Percentiles rank a stretch among this genome's conserved stretches.
Evolutionary conservation across 768 basidiomycete species (phyloP).

Genomic region (Rhodotorula graminis): DNA sequence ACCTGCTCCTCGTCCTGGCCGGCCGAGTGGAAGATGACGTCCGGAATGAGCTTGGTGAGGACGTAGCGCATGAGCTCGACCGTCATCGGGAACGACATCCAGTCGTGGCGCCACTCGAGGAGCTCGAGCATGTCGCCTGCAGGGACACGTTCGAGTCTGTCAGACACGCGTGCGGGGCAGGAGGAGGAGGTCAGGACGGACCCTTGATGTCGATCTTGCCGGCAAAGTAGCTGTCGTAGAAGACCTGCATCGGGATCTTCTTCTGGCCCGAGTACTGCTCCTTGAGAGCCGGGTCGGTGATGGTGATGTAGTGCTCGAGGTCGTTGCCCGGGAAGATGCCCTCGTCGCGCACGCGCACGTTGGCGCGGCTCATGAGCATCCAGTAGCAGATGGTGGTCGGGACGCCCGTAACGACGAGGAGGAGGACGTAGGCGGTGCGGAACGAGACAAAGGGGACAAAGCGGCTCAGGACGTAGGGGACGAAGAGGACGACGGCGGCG

Average conservation of each 20-base stretch:
- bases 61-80: constrained; percentile 90
- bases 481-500: constrained; percentile 65
- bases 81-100: constrained; percentile 87
- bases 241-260: constrained; percentile 96
- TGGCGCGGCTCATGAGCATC: constrained; percentile 77
- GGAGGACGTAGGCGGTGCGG: constrained; percentile 72
- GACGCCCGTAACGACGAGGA: constrained; percentile 66
- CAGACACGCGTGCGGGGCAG: background rate
- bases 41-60: constrained; percentile 78
- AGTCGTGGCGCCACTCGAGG: constrained; percentile 91
- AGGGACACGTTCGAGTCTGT: background rate
- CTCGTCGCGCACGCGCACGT: constrained; percentile 62
- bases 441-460: constrained; percentile 74
- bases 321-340: constrained; percentile 83
- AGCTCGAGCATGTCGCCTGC: constrained; percentile 87
- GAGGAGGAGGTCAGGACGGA: constrained; percentile 39
- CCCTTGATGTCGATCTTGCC: constrained; percentile 95
- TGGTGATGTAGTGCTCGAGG: constrained; percentile 82
- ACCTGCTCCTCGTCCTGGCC: constrained; percentile 92
- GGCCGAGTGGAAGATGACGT: constrained; percentile 85
- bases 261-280: constrained; percentile 71
- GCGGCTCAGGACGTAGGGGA: constrained; percentile 70
- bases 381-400: constrained; percentile 84
- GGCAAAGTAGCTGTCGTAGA: constrained; percentile 96
- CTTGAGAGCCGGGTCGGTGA: constrained; percentile 78